These are phyloP conservation scores for Umbilicus rupestris DNA, from an alignment of 164 flowering plant species.

Conservation along the genomic window DNA sequence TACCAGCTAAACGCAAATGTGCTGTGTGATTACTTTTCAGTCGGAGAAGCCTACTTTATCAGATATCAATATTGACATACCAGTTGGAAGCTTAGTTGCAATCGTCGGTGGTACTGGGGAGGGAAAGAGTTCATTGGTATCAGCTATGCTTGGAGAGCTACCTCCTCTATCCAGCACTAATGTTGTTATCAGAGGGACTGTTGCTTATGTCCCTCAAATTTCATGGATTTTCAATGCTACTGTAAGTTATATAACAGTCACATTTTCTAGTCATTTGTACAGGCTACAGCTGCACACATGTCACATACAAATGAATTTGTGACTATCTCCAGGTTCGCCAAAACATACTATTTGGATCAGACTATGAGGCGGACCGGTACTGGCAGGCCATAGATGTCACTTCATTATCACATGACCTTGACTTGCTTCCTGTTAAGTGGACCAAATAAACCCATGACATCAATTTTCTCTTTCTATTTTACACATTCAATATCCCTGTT, in stretches of 20 bases:
- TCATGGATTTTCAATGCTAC: slow-evolving; percentile 99
- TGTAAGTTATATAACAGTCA: slow-evolving; percentile 32
- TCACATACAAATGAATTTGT: too few species aligned
- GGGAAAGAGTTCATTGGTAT: slow-evolving; percentile 88
- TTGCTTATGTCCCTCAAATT: slow-evolving; percentile 94
- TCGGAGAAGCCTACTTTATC: slow-evolving; percentile 74
- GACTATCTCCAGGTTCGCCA: slow-evolving; percentile 60
- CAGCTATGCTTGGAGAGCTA: slow-evolving; percentile 98
- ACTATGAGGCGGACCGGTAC: slow-evolving; percentile 50
- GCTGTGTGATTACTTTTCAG: slow-evolving; percentile 26
- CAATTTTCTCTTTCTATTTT: background rate
- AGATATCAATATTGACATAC: slow-evolving; percentile 72
- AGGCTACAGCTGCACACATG: too few species aligned
- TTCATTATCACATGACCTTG: slow-evolving; percentile 77
- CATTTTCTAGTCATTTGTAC: background rate
- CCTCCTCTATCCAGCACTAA: slow-evolving; percentile 51
- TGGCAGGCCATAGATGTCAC: slow-evolving; percentile 71
- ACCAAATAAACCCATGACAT: background rate
- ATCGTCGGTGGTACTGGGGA: slow-evolving; percentile 95
- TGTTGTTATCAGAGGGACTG: slow-evolving; percentile 69
- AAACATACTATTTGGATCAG: slow-evolving; percentile 82
- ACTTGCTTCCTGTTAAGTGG: slow-evolving; percentile 71
- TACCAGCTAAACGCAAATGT: background rate
- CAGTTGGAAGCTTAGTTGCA: slow-evolving; percentile 85
- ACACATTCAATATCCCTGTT: background rate